Conservation (phyloP, 179 eudicot species). For the Vitellaria paradoxa region DNA sequence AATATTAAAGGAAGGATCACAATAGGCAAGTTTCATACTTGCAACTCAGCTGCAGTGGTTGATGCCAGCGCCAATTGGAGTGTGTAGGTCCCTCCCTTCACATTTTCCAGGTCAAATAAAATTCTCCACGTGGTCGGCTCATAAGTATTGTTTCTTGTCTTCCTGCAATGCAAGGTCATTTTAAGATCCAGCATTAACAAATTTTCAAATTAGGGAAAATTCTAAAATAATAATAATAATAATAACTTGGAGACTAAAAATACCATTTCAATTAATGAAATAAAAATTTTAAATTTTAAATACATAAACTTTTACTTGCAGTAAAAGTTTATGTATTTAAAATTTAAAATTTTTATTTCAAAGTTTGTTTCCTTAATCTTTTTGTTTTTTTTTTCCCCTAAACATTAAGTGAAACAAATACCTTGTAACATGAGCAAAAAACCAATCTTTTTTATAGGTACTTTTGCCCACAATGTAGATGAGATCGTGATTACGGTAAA, state of each 20-base stretch:
- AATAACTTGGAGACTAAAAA: no score
- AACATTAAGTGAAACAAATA: slow-evolving; percentile 12
- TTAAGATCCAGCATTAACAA: no score
- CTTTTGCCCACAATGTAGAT: slow-evolving; percentile 61
- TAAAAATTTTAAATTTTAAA: no score
- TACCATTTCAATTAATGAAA: no score
- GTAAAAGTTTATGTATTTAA: no score
- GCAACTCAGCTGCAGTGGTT: slow-evolving; percentile 6
- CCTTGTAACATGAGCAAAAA: slow-evolving; percentile 85
- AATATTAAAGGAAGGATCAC: no score
- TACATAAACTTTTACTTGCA: no score
- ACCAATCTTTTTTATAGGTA: slow-evolving; percentile 71
- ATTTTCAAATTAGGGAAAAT: no score
- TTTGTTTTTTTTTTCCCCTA: no score
- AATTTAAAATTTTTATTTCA: no score
- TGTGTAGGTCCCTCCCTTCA: slow-evolving; percentile 15
- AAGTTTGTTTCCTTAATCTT: no score
- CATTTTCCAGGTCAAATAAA: slow-evolving; percentile 10
- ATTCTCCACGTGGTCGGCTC: slow-evolving; percentile 22
- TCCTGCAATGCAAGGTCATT: neutral
- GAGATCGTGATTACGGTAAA: slow-evolving; percentile 68
- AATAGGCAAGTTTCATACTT: slow-evolving; percentile 9
- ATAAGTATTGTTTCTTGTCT: neutral
- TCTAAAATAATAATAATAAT: no score
- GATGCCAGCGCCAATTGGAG: slow-evolving; percentile 26